A percentile compares a stretch with the other conserved stretches of the same genome.
Conservation (phyloP, 352 stramenopile species). For the Globisporangium nunn region DNA sequence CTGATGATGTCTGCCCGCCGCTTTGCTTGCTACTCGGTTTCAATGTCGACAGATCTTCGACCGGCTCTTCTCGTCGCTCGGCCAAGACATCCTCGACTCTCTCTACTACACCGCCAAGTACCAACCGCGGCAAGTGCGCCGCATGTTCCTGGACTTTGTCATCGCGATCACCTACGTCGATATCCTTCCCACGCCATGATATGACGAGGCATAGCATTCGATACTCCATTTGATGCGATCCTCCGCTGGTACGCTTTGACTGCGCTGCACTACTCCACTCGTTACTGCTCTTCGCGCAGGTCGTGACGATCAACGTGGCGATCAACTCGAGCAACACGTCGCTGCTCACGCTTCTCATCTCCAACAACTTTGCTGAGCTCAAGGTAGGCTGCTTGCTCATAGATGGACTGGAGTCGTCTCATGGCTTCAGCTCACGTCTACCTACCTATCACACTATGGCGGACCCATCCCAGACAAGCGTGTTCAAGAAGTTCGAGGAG, state of each 20-base stretch:
- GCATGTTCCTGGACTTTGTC: slow-evolving; percentile 73
- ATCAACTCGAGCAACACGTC: slow-evolving; percentile 94
- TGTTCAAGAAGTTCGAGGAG: slow-evolving; percentile 97
- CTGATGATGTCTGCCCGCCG: too few relatives aligned
- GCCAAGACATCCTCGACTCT: slow-evolving; percentile 95
- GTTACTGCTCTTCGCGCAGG: slow-evolving; percentile 93
- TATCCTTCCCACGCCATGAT: slow-evolving; percentile 19
- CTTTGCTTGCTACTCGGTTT: too few relatives aligned
- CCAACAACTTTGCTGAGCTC: slow-evolving; percentile 99
- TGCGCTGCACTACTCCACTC: slow-evolving; percentile 78
- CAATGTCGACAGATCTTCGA: slow-evolving; percentile 86
- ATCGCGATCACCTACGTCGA: slow-evolving; percentile 75
- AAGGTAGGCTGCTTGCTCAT: slow-evolving; percentile 48
- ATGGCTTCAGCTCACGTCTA: too few relatives aligned
- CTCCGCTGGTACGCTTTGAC: slow-evolving; percentile 17
- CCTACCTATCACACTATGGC: too few relatives aligned
- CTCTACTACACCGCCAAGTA: slow-evolving; percentile 89
- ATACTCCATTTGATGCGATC: neutral
- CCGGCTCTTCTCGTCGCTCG: slow-evolving; percentile 93
- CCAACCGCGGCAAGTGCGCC: slow-evolving; percentile 56
- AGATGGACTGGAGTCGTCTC: too few relatives aligned
- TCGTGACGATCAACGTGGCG: slow-evolving; percentile 96
- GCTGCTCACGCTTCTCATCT: slow-evolving; percentile 91
- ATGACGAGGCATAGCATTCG: neutral
- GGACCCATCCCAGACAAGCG: slow-evolving; percentile 42